phyloP scores from a whole-genome alignment of 202 grass and related monocot species.

The Eragrostis tef region DNA sequence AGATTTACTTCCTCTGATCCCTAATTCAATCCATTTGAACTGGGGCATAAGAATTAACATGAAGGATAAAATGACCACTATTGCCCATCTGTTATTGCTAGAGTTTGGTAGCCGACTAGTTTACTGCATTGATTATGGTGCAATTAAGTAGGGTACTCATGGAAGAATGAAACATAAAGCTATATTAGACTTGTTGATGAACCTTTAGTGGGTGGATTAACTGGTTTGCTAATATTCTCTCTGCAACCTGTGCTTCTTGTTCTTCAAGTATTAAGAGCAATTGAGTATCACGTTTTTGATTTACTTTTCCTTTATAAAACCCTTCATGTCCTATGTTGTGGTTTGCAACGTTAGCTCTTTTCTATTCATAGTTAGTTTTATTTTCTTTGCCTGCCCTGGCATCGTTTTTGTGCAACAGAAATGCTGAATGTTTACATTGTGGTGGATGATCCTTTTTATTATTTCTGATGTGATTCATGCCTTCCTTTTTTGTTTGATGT shows the following conservation, averaged over 20 bases:
- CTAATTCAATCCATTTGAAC: too few species aligned
- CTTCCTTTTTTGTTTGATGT: neutral
- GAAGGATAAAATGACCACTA: too few species aligned
- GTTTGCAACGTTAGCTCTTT: neutral
- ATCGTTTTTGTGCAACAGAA: neutral
- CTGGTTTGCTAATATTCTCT: conserved; percentile 2
- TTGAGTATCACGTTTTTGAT: neutral
- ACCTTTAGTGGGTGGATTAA: neutral
- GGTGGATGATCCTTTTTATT: neutral
- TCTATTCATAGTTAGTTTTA: neutral
- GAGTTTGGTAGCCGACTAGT: too few species aligned
- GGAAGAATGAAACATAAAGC: too few species aligned
- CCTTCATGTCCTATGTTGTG: neutral
- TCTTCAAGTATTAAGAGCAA: conserved; percentile 10
- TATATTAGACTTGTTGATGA: too few species aligned
- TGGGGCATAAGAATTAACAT: too few species aligned
- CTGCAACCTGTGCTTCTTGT: conserved; percentile 7
- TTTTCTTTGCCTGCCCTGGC: conserved; percentile 7
- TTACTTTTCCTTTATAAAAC: neutral
- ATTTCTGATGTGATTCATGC: neutral
- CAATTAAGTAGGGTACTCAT: too few species aligned
- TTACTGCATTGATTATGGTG: too few species aligned
- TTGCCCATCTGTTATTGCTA: too few species aligned
- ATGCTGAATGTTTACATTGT: neutral
- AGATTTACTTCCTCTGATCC: neutral